Evolutionary conservation across 805 yeast species (phyloP).

Genomic region (Kuraishia cidri): DNA sequence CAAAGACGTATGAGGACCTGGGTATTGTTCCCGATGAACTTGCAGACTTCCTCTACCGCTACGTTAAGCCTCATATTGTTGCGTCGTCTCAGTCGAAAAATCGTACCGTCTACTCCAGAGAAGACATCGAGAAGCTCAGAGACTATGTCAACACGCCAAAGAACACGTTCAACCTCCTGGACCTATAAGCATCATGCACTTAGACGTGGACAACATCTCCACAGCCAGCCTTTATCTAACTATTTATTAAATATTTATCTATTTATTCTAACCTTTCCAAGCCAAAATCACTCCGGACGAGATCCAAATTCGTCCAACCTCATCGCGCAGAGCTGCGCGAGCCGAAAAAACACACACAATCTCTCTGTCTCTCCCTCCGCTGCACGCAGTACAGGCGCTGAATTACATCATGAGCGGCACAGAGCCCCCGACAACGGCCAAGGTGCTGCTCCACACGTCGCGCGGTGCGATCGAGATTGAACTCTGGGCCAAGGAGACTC

Average conservation of each 20-base stretch:
- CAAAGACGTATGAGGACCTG: slow-evolving; percentile 59
- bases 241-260: not conserved
- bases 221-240: too few species aligned
- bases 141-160: slow-evolving; percentile 25
- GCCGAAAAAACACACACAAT: too few species aligned
- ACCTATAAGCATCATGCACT: slow-evolving; percentile 8
- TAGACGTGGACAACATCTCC: too few species aligned
- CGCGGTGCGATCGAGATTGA: slow-evolving; percentile 55
- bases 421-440: slow-evolving; percentile 54
- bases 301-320: too few species aligned
- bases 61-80: slow-evolving; percentile 25
- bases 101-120: slow-evolving; percentile 26
- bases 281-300: too few species aligned
- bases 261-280: too few species aligned
- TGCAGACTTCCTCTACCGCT: slow-evolving; percentile 36
- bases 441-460: slow-evolving; percentile 43
- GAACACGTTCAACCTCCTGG: slow-evolving; percentile 19
- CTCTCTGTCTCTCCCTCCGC: too few species aligned
- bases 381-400: too few species aligned
- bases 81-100: slow-evolving; percentile 24
- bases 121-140: slow-evolving; percentile 23
- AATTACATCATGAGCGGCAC: not conserved
- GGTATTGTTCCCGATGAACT: slow-evolving; percentile 55
- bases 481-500: slow-evolving; percentile 64
- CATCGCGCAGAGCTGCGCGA: too few species aligned